Conservation (phyloP, 352 stramenopile species). For the Phytophthora citrophthora region DNA sequence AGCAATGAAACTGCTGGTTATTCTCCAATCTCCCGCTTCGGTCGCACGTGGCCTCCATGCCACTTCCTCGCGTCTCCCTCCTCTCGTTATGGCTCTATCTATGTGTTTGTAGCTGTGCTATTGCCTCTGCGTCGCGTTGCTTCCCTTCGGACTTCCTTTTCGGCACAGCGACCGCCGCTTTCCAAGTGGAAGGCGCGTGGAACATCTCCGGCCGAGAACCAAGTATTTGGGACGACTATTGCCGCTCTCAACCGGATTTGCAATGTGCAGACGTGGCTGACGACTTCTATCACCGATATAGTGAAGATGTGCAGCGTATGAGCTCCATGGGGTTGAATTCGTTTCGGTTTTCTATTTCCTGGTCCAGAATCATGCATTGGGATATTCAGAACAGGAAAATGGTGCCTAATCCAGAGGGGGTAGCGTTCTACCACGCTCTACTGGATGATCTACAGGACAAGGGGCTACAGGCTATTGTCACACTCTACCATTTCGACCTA, state of each 20-base stretch:
- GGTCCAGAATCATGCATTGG: constrained; percentile 44
- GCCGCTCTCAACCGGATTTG: constrained; percentile 37
- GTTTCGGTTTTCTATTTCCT: constrained; percentile 72
- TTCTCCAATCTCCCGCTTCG: constrained; percentile 8
- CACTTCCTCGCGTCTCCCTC: background rate
- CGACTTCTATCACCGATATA: constrained; percentile 88
- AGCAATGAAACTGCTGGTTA: constrained; percentile 5
- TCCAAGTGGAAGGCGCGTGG: constrained; percentile 30
- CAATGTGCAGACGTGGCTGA: constrained; percentile 86
- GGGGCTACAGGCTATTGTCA: constrained; percentile 89
- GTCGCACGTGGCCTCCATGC: constrained; percentile 5
- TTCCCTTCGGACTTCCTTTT: constrained; percentile 45
- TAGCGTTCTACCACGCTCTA: constrained; percentile 81
- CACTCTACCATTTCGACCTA: constrained; percentile 97
- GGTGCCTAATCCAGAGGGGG: constrained; percentile 23
- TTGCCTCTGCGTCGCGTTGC: constrained; percentile 38
- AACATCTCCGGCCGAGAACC: constrained; percentile 29
- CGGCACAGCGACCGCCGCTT: constrained; percentile 27
- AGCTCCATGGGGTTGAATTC: constrained; percentile 83
- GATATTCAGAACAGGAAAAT: constrained; percentile 22
- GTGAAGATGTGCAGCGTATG: constrained; percentile 90
- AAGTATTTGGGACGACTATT: constrained; percentile 38
- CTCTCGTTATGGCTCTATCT: constrained; percentile 11
- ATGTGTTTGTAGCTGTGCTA: background rate
- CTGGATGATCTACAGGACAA: constrained; percentile 79